phyloP scores from a whole-genome alignment of 1,284 basidiomycete species.

The Sporisorium graminicola region DNA sequence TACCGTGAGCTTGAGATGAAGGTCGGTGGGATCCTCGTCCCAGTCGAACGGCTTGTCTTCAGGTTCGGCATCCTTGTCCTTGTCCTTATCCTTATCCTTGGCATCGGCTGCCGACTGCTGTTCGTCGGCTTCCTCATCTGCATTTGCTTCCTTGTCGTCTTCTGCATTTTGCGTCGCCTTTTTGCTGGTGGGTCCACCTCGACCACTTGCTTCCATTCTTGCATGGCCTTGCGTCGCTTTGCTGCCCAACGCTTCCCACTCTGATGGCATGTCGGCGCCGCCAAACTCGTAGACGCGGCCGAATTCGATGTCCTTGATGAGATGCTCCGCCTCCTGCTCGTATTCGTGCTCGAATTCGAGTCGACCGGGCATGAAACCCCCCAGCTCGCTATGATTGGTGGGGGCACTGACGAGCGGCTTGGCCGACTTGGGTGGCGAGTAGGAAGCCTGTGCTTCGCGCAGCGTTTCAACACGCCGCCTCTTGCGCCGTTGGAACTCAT shows the following conservation, averaged over 20 bases:
- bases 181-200: conserved; percentile 72
- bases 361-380: conserved; percentile 92
- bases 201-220: conserved; percentile 74
- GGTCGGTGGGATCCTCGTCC: conserved; percentile 83
- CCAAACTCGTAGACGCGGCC: conserved; percentile 86
- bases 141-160: conserved; percentile 46
- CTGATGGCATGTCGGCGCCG: conserved; percentile 74
- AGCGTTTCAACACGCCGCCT: conserved; percentile 63
- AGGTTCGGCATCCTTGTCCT: conserved; percentile 49
- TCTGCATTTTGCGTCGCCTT: conserved; percentile 54
- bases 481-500: conserved; percentile 66
- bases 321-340: conserved; percentile 89
- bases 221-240: conserved; percentile 59
- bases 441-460: conserved; percentile 60
- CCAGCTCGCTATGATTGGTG: conserved; percentile 88
- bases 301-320: conserved; percentile 96
- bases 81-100: conserved; percentile 58
- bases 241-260: conserved; percentile 61
- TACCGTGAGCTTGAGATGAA: conserved; percentile 89
- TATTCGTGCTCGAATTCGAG: conserved; percentile 97
- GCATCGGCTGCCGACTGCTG: conserved; percentile 41
- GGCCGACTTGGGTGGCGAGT: conserved; percentile 57
- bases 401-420: conserved; percentile 92
- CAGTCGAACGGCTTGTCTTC: conserved; percentile 67
- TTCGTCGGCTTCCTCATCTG: conserved; percentile 31